Base-by-base conservation (phyloP, 129 eudicot species). In the Sambucus nigra region DNA sequence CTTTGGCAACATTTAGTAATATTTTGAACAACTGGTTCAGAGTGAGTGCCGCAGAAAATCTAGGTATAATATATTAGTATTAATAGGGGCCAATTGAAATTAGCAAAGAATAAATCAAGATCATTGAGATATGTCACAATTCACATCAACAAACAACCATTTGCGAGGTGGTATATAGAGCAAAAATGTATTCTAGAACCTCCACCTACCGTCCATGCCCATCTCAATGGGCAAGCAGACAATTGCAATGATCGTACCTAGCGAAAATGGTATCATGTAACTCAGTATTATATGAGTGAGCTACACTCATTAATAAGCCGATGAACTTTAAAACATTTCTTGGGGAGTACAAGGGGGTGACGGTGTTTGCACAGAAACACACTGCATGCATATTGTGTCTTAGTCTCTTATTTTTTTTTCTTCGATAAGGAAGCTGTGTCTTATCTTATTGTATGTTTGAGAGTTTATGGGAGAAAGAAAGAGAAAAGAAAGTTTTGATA, bases 91-190 rank as follows among this genome's bases (percentile, higher is more conserved):
- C n/a, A n/a, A n/a, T n/a, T n/a, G n/a, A n/a, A n/a, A n/a, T n/a
- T 29, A 29, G 8, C 5, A 8, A 29, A 8, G 13, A 35, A 35
- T 35, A 2, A 3, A 35, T 7, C 42, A 35, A 2, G 42, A 12
- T 7, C 8, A 35, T 35, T 15, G 13, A 35, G 42, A 35, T 2
- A 35, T 35, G 8, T 35, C 42, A 2, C 59, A n/a, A n/a, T n/a
- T n/a, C n/a, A n/a, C n/a, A n/a, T n/a, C n/a, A 51, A 31, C 60
- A 63, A 40, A 27, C 59, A 39, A 28, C 35, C 5, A 12, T 54
- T 53, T 32, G 45, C 1, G 7, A 13, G 48, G 19, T 42, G 19
- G 48, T 13, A 42, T 1, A 42, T 15, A 42, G 20, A 13, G n/a
- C 26, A 54, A 26, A 19, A 13, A 51, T 25, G 59, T 54, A 13